Percentiles rank a stretch among this genome's conserved stretches.
Evolutionary conservation across 1,139 yeast genomes (phyloP).

Genomic region (Diutina scorzettiae): DNA sequence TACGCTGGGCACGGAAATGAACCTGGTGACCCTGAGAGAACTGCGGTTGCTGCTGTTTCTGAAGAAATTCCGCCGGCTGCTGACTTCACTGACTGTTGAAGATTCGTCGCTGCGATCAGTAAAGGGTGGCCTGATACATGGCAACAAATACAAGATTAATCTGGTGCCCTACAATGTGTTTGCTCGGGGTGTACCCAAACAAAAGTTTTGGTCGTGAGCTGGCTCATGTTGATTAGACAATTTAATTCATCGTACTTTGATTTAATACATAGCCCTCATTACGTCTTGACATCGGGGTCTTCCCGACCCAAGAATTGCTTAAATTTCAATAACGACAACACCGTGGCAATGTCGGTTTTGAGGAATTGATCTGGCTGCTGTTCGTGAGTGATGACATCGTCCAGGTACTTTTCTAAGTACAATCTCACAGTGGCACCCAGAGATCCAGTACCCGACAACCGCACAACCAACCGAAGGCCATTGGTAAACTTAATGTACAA

Average conservation of each 20-base stretch:
- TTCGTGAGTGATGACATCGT: slow-evolving; percentile 39
- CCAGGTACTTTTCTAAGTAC: slow-evolving; percentile 75
- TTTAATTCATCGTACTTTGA: neutral
- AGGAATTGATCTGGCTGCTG: slow-evolving; percentile 61
- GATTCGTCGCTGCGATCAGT: neutral
- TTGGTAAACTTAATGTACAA: slow-evolving; percentile 68
- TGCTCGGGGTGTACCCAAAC: slow-evolving; percentile 2
- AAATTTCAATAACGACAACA: slow-evolving; percentile 60
- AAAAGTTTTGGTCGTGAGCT: slow-evolving; percentile 2
- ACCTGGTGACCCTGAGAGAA: neutral
- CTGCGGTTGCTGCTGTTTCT: slow-evolving; percentile 1
- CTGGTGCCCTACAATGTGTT: slow-evolving; percentile 3
- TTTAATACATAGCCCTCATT: slow-evolving; percentile 6
- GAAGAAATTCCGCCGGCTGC: slow-evolving; percentile 2
- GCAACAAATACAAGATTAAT: slow-evolving; percentile 3
- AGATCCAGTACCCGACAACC: slow-evolving; percentile 96
- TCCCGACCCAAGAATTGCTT: slow-evolving; percentile 68
- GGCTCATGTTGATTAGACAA: neutral
- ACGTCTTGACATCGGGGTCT: slow-evolving; percentile 85
- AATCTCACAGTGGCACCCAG: slow-evolving; percentile 95
- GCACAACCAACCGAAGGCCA: slow-evolving; percentile 79
- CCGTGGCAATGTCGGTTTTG: slow-evolving; percentile 45
- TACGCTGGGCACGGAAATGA: neutral
- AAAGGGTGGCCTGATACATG: neutral
- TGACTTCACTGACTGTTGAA: neutral